Evolutionary conservation across 1,284 basidiomycete genomes (phyloP), one percentile per base, ranked within the genome.

Genomic region (Volvariella volvacea): DNA sequence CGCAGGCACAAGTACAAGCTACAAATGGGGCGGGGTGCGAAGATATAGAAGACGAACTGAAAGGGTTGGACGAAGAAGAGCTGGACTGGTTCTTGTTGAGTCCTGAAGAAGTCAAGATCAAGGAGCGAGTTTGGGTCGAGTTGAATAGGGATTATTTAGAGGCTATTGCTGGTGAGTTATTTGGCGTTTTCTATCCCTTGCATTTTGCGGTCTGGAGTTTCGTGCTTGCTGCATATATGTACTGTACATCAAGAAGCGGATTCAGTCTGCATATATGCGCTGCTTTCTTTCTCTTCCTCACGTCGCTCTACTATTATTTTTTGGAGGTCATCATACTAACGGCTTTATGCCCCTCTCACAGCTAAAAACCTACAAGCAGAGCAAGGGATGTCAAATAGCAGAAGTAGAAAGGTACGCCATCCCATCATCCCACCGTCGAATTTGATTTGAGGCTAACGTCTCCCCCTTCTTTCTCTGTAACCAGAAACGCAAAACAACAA

Each of bases 101-200:
- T 9, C 83, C 89, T 39, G 88, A 90, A 20, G 95, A 98, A 63
- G 85, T 91, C 4, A 80, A 77, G 59, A 78, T 92, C 58, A 96
- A 94, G 62, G 92, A 95, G 58, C 82, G 93, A 20, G 82, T 99
- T 15, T 99, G 96, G 96, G 89, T 98, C 49, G 92, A 95, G 65
- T 75, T 93, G 60, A 99, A 99, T 65, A 80, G 80, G 52, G 92
- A 96, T 44, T 99, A 96, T 68, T 67, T 99, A 41, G 90, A 96
- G 61, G 83, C 88, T 22, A 72, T 94, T 38, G 91, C 90, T 49
- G 81, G 89, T 90, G 57, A 62, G 80, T 71, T 32, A 39, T 30
- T 39, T 31, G n/a, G 6, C 14, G 34, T 20, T 36, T 15, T 15
- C n/a, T n/a, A n/a, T n/a, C n/a, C n/a, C n/a, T n/a, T n/a, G n/a